phyloP scores from a whole-genome alignment of 192 early-diverging fungal genomes.

The Gonapodya sp. region DNA sequence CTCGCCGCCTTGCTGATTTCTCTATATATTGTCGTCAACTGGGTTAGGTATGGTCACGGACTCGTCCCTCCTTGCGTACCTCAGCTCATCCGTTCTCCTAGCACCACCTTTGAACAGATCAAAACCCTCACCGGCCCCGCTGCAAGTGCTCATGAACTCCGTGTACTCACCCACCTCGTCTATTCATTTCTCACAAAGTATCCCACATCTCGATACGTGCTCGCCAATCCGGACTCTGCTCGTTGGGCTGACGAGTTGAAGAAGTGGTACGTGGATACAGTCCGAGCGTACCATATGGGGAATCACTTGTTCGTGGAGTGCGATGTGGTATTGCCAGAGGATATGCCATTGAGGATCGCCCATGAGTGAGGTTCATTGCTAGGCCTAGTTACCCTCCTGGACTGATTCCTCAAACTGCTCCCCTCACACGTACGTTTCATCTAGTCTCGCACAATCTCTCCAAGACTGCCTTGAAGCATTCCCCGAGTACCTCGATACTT shows the following conservation, averaged over 20 bases:
- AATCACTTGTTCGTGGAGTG: conserved; percentile 87
- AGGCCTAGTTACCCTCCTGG: too few species aligned
- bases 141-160: neutral
- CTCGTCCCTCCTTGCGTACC: neutral
- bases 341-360: conserved; percentile 64
- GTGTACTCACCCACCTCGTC: neutral
- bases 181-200: neutral
- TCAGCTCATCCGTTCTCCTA: neutral
- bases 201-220: neutral
- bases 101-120: neutral
- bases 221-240: neutral
- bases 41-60: neutral
- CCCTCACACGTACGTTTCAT: too few species aligned
- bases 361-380: too few species aligned
- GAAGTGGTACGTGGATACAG: neutral
- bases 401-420: too few species aligned
- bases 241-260: neutral
- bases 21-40: neutral
- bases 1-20: neutral
- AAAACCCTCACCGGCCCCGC: neutral
- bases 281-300: conserved; percentile 18
- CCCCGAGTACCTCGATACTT: conserved; percentile 26
- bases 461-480: conserved; percentile 82
- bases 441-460: conserved; percentile 79
- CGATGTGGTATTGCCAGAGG: conserved; percentile 87